Evolutionary conservation across 176 grass and related monocot genomes (phyloP).

Genomic region (Zea luxurians): DNA sequence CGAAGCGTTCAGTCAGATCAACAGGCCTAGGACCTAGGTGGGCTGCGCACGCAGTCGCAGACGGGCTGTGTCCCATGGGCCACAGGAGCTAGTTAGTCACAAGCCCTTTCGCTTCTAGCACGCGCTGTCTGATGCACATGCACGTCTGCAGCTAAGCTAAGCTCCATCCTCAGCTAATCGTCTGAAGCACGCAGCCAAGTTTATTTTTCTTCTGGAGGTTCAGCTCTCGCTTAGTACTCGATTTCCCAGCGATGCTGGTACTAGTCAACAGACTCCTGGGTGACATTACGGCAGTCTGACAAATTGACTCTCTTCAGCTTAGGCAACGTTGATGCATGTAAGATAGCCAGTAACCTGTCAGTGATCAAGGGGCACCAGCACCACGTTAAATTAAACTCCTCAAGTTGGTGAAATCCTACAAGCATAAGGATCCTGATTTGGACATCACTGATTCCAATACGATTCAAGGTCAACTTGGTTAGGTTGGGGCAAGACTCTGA

Average conservation of each 20-base stretch:
- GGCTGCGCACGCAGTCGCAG: too few relatives aligned
- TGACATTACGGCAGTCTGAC: background rate
- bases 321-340: background rate
- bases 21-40: too few relatives aligned
- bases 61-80: too few relatives aligned
- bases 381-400: background rate
- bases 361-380: background rate
- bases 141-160: too few relatives aligned
- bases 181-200: background rate
- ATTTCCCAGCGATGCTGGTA: background rate
- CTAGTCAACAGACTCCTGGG: background rate
- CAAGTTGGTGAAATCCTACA: background rate
- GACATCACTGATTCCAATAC: background rate
- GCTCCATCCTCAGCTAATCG: background rate
- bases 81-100: too few relatives aligned
- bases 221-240: background rate
- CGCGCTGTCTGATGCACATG: too few relatives aligned
- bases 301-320: background rate
- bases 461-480: background rate
- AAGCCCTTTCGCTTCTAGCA: background rate
- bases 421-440: background rate
- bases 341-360: background rate
- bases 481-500: background rate
- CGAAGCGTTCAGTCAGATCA: too few relatives aligned
- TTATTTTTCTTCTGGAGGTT: background rate